Percentiles rank a stretch among this genome's conserved stretches.
Conservation (phyloP, 2,329 filamentous ascomycete species). For the Akanthomyces uredinophilus region DNA sequence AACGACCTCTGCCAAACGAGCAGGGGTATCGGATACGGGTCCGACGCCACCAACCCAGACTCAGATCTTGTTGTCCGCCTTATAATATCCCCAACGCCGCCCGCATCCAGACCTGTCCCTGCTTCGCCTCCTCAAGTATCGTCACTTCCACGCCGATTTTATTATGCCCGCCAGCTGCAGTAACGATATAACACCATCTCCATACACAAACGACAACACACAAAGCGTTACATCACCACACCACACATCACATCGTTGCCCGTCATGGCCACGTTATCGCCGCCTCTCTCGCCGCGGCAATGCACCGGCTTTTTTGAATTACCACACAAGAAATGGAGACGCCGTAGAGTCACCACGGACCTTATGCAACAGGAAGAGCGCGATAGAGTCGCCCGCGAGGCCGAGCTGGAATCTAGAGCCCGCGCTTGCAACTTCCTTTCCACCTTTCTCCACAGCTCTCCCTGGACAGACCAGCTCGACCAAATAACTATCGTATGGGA, state of each 20-base stretch:
- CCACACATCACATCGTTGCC: not conserved
- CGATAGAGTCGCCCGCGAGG: conserved; percentile 24
- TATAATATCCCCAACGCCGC: conserved; percentile 10
- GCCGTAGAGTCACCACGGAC: conserved; percentile 12
- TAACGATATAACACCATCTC: not conserved
- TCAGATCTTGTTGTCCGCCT: conserved; percentile 12
- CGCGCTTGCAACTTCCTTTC: conserved; percentile 29
- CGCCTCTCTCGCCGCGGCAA: conserved; percentile 1
- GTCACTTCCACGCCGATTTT: not conserved
- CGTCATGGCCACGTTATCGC: conserved; percentile 4
- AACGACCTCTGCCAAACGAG: not conserved
- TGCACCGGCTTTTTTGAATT: conserved; percentile 20
- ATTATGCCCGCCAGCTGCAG: not conserved
- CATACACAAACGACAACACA: not conserved
- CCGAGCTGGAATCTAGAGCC: conserved; percentile 26
- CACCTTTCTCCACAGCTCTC: conserved; percentile 25
- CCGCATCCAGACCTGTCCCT: not conserved
- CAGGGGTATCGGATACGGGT: conserved; percentile 16
- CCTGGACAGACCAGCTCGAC: conserved; percentile 28
- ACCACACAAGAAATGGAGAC: conserved; percentile 19
- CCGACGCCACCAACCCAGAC: conserved; percentile 14
- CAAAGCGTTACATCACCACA: not conserved
- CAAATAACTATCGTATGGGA: conserved; percentile 31
- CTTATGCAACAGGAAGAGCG: conserved; percentile 18
- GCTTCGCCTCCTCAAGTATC: not conserved